These are phyloP conservation scores for Trichoderma sp. DNA, from an alignment of 2,329 filamentous ascomycete genomes.

Conservation along the genomic window DNA sequence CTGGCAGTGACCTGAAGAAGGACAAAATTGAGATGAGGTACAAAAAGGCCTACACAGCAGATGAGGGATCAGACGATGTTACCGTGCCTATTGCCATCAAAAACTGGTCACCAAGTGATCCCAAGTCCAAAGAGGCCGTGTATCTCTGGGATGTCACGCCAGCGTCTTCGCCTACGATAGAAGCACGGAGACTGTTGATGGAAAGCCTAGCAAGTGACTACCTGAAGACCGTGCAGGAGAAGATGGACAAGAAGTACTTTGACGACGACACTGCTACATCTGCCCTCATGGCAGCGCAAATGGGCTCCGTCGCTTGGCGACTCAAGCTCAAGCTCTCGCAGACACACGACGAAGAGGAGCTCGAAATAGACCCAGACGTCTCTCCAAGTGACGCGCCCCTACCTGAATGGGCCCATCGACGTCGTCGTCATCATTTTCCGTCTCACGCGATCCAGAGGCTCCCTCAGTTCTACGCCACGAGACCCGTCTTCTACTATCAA, in stretches of 20 bases:
- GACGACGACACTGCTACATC: background rate
- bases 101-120: background rate
- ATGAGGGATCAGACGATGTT: background rate
- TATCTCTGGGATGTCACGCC: background rate
- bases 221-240: background rate
- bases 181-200: background rate
- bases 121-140: background rate
- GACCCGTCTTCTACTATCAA: too few relatives aligned
- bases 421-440: too few relatives aligned
- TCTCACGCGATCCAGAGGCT: too few relatives aligned
- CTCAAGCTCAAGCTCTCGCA: too few relatives aligned
- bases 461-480: too few relatives aligned
- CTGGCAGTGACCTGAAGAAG: constrained; percentile 30
- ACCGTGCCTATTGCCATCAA: too few relatives aligned
- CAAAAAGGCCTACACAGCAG: background rate
- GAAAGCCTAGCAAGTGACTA: background rate
- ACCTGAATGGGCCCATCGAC: too few relatives aligned
- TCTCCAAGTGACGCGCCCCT: too few relatives aligned
- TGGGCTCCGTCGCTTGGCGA: too few relatives aligned
- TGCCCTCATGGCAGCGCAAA: background rate
- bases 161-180: background rate
- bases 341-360: too few relatives aligned
- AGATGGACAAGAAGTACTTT: constrained; percentile 8
- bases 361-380: too few relatives aligned
- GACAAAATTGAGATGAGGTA: constrained; percentile 6